Conservation (phyloP, 805 yeast species). For the Cyberlindnera bimundalis region DNA sequence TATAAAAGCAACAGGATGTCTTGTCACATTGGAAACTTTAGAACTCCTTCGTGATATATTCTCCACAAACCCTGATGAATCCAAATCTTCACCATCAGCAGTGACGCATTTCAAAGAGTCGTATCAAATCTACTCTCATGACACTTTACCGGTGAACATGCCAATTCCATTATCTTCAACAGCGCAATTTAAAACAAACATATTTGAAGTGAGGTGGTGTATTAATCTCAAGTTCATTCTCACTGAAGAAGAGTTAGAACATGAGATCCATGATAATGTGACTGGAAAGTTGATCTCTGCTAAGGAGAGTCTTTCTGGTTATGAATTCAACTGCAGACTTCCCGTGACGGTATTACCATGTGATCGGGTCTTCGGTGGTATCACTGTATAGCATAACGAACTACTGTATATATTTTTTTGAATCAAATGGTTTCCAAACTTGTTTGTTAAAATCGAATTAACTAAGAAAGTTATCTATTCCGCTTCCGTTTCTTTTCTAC, state of each 20-base stretch:
- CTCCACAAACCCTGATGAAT: conserved; percentile 15
- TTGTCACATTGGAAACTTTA: conserved; percentile 32
- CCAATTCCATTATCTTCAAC: conserved; percentile 34
- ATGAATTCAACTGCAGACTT: conserved; percentile 40
- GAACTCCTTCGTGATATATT: conserved; percentile 35
- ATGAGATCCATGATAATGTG: conserved; percentile 32
- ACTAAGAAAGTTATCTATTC: no score
- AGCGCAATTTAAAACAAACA: conserved; percentile 37
- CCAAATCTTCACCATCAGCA: conserved; percentile 8
- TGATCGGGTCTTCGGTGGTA: conserved; percentile 46
- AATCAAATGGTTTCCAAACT: no score
- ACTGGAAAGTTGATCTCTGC: conserved; percentile 35
- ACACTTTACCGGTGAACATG: conserved; percentile 29
- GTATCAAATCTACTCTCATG: conserved; percentile 29
- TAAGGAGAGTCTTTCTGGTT: conserved; percentile 34
- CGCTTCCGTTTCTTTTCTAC: conserved; percentile 8
- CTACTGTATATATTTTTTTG: background rate
- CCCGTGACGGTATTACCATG: conserved; percentile 46
- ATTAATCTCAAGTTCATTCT: conserved; percentile 35
- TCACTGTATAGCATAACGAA: conserved; percentile 25
- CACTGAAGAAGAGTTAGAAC: conserved; percentile 19
- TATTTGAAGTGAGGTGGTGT: conserved; percentile 39
- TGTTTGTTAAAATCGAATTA: no score
- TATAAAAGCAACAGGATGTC: conserved; percentile 36
- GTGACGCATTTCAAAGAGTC: conserved; percentile 31